phyloP scores from a whole-genome alignment of 148 eudicot species.

The Rhododendron williamsianum region DNA sequence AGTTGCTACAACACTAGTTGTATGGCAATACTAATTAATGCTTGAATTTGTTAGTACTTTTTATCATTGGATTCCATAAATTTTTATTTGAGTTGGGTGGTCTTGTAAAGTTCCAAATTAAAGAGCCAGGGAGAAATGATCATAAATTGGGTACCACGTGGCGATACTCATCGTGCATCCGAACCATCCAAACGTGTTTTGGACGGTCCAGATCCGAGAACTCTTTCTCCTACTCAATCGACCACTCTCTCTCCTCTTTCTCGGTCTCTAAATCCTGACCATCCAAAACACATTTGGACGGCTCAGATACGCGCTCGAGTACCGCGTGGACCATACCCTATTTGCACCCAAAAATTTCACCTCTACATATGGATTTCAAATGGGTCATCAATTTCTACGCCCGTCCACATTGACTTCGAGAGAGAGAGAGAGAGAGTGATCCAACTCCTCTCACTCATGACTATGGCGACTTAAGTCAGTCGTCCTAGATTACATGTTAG shows the following conservation, averaged over 20 bases:
- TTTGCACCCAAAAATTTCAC: no score
- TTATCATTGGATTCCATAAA: not conserved
- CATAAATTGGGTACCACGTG: no score
- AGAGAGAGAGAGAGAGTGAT: conserved; percentile 7
- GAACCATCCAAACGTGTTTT: no score
- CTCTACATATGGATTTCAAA: not conserved
- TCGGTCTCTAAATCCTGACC: no score
- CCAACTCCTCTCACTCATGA: conserved; percentile 27
- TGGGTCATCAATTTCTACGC: not conserved
- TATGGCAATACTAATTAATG: not conserved
- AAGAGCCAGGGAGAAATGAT: not conserved
- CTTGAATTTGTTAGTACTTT: not conserved
- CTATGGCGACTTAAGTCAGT: conserved; percentile 18
- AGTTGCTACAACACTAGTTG: no score
- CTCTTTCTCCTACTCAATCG: no score
- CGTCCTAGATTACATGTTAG: conserved; percentile 32
- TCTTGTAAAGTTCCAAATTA: not conserved
- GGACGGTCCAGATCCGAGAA: no score
- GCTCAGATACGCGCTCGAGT: no score
- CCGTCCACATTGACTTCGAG: conserved; percentile 20
- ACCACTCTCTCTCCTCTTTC: no score
- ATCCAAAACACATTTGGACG: no score
- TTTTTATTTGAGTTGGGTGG: not conserved
- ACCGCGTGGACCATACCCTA: no score
- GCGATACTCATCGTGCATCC: no score